These are phyloP conservation scores for Hypoxylon lienhwacheense DNA, from an alignment of 495 filamentous ascomycete genomes.

Conservation along the genomic window DNA sequence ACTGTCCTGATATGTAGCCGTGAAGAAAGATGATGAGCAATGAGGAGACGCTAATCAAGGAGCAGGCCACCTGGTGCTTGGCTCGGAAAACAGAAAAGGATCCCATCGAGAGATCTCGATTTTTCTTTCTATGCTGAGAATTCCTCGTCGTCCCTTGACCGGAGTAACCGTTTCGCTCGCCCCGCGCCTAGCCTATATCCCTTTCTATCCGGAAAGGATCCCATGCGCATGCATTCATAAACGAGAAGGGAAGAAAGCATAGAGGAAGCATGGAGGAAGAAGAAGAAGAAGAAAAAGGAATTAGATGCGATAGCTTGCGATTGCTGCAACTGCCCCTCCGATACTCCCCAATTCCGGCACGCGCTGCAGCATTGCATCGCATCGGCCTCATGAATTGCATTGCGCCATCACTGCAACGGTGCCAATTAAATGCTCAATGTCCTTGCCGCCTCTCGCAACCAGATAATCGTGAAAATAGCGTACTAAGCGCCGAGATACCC, in stretches of 20 bases:
- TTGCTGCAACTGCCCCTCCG: not conserved
- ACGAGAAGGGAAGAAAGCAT: not conserved
- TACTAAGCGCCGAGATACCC: not conserved
- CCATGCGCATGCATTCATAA: slow-evolving; percentile 5
- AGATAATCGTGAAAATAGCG: not conserved
- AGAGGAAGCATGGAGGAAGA: not conserved
- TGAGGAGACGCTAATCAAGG: not conserved
- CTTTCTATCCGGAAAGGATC: slow-evolving; percentile 9
- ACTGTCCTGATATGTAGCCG: too few relatives aligned
- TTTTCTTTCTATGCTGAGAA: slow-evolving; percentile 1
- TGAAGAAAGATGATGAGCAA: not conserved
- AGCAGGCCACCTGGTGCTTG: not conserved
- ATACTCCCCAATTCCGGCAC: not conserved
- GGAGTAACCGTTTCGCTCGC: not conserved
- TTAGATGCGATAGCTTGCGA: not conserved
- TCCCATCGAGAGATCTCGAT: slow-evolving; percentile 3
- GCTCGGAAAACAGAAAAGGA: not conserved
- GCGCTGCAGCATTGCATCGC: slow-evolving; percentile 7
- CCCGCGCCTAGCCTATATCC: not conserved
- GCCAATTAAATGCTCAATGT: not conserved
- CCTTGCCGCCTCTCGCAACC: not conserved
- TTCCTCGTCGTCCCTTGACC: not conserved
- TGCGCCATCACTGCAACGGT: slow-evolving; percentile 15
- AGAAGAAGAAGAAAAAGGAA: not conserved
- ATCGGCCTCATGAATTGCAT: slow-evolving; percentile 16